Conservation (phyloP, 2,329 filamentous ascomycete species). For the Ophiostoma himal-ulmi region DNA sequence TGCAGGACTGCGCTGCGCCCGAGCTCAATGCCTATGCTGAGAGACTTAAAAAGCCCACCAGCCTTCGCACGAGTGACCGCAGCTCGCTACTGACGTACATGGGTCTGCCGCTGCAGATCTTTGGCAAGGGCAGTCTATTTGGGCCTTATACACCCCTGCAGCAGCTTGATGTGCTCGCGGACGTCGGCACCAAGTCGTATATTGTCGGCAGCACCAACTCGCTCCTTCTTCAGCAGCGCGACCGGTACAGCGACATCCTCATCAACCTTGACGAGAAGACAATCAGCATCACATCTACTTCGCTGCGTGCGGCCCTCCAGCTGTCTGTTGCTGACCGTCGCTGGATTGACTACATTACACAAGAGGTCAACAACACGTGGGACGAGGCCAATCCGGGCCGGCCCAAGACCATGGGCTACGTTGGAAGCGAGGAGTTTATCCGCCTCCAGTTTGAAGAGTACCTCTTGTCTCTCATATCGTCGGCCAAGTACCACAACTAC, state of each 20-base stretch:
- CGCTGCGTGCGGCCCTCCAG: constrained; percentile 66
- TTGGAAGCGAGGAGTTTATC: constrained; percentile 95
- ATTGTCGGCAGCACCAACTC: constrained; percentile 97
- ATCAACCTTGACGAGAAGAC: constrained; percentile 91
- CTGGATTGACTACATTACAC: constrained; percentile 94
- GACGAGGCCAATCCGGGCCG: constrained; percentile 82
- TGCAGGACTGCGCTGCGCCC: constrained; percentile 96
- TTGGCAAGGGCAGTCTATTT: constrained; percentile 87
- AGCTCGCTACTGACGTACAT: constrained; percentile 86
- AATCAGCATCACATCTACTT: constrained; percentile 75
- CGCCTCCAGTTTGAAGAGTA: constrained; percentile 97
- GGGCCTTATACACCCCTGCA: constrained; percentile 95
- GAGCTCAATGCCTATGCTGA: constrained; percentile 78
- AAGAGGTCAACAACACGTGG: constrained; percentile 94
- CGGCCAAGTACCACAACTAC: constrained; percentile 82
- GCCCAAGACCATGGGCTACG: constrained; percentile 92
- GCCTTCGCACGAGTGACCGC: constrained; percentile 84
- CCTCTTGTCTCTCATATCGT: constrained; percentile 77
- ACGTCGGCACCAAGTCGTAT: constrained; percentile 92
- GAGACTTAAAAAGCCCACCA: constrained; percentile 69
- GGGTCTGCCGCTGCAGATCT: constrained; percentile 90
- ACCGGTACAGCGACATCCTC: constrained; percentile 91
- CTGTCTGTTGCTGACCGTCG: constrained; percentile 82
- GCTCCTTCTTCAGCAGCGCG: constrained; percentile 84
- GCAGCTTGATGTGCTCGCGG: constrained; percentile 83